Evolutionary conservation across 129 eudicot species (phyloP).

Genomic region (Daucus carota): DH1_v3.0 NC_030383.2:52254001-52254500

Average conservation of each 20-base stretch:
- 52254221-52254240: conserved; percentile 59
- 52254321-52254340: not conserved
- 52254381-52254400: not conserved
- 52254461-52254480: not conserved
- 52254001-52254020: conserved; percentile 47
- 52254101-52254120: not conserved
- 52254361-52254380: no score
- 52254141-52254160: conserved; percentile 59
- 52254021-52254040: conserved; percentile 51
- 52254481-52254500: not conserved
- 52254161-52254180: conserved; percentile 67
- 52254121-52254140: not conserved
- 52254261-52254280: not conserved
- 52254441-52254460: not conserved
- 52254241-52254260: conserved; percentile 51
- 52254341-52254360: not conserved
- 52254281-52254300: not conserved
- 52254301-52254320: not conserved
- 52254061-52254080: not conserved
- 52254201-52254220: conserved; percentile 57
- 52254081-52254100: not conserved
- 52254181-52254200: conserved; percentile 67
- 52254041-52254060: conserved; percentile 55
- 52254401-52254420: not conserved
- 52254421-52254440: not conserved